These are phyloP conservation scores for Cladophialophora exuberans DNA, from an alignment of 2,329 filamentous ascomycete genomes.

Conservation along the genomic window DNA sequence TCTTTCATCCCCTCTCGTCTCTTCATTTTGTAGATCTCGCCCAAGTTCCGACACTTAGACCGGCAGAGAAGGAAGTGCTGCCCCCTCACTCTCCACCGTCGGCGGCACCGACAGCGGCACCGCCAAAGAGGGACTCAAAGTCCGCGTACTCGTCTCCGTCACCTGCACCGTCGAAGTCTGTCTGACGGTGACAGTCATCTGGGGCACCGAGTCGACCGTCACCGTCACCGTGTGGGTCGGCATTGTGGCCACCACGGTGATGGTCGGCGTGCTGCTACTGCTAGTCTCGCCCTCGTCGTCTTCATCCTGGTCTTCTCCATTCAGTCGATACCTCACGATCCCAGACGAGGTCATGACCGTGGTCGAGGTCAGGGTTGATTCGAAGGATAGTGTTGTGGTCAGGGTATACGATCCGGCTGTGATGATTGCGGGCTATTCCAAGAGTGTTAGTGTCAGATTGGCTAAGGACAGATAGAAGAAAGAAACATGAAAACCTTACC, in stretches of 20 bases:
- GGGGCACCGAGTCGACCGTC: conserved; percentile 9
- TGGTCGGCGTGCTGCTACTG: conserved; percentile 9
- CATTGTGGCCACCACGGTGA: conserved; percentile 20
- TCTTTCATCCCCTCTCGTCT: too few species aligned
- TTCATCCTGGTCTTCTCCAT: too few species aligned
- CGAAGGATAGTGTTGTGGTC: conserved; percentile 20
- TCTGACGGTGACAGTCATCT: conserved; percentile 7
- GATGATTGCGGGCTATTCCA: conserved; percentile 12
- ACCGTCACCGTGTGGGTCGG: conserved; percentile 23
- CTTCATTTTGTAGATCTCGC: too few species aligned
- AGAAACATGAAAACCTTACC: conserved; percentile 8
- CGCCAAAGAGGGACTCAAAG: too few species aligned
- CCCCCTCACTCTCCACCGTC: not conserved
- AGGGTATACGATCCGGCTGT: conserved; percentile 12
- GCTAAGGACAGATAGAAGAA: not conserved
- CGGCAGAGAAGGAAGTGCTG: too few species aligned
- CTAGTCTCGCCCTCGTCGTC: too few species aligned
- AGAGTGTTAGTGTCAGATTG: not conserved
- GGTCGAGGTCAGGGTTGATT: conserved; percentile 15
- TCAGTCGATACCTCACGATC: conserved; percentile 11
- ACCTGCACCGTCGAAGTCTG: conserved; percentile 15
- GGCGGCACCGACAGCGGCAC: not conserved
- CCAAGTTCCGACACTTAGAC: too few species aligned
- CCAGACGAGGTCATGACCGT: conserved; percentile 9
- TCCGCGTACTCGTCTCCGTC: conserved; percentile 16